Percentiles rank a stretch among this genome's conserved stretches.
phyloP scores from a whole-genome alignment of 1,284 basidiomycete genomes.

The Gomphus bonarii region DNA sequence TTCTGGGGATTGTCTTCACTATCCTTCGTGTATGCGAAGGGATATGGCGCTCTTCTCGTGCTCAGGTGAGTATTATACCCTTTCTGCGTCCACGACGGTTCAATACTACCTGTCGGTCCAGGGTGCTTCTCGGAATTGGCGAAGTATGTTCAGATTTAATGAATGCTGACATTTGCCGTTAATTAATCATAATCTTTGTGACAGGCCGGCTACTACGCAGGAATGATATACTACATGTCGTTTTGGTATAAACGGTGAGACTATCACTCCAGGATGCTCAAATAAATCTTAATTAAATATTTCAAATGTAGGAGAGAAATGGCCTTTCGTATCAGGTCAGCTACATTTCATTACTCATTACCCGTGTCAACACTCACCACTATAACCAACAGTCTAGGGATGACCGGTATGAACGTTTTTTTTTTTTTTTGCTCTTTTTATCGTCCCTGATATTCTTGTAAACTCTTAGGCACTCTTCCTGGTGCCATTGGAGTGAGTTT shows the following conservation, averaged over 20 bases:
- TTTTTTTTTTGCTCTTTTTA: slow-evolving; percentile 19
- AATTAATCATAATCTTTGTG: neutral
- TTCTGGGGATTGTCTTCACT: slow-evolving; percentile 46
- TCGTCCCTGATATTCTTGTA: slow-evolving; percentile 16
- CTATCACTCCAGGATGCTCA: neutral
- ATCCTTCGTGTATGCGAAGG: slow-evolving; percentile 43
- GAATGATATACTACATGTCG: slow-evolving; percentile 47
- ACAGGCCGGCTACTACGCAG: slow-evolving; percentile 39
- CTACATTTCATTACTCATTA: neutral
- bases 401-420: neutral
- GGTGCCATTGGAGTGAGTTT: slow-evolving; percentile 39
- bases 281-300: slow-evolving; percentile 15
- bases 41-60: slow-evolving; percentile 35
- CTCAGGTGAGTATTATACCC: slow-evolving; percentile 27
- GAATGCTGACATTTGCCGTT: neutral
- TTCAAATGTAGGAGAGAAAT: slow-evolving; percentile 32
- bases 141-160: slow-evolving; percentile 14
- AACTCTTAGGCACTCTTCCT: slow-evolving; percentile 42
- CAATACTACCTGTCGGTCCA: slow-evolving; percentile 2
- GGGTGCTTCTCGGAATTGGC: slow-evolving; percentile 35
- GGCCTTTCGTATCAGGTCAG: slow-evolving; percentile 39
- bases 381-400: neutral
- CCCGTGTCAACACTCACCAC: neutral
- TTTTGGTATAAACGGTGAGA: slow-evolving; percentile 32
- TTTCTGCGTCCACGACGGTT: neutral